Base-by-base conservation (phyloP, 2,329 filamentous ascomycete species). In the Stemphylium vesicarium region DNA sequence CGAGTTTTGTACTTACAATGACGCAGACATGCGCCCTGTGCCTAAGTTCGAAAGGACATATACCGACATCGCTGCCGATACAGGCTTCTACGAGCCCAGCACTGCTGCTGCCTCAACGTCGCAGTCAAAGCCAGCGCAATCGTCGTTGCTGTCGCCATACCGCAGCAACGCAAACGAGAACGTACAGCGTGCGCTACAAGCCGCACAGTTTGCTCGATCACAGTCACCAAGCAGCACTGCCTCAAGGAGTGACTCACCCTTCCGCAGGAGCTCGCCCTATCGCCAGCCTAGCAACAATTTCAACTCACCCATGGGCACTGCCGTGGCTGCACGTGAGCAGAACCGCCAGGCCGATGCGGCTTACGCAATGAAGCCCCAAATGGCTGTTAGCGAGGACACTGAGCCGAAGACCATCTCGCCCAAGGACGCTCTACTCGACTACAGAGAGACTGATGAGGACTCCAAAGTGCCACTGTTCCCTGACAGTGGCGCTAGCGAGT, bases 341-440 rank as follows among this genome's bases (percentile, higher is more conserved):
- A 87, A 87, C 67, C 81, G 83, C 5, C 82, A 85, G 65, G 84
- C 84, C 37, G 86, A 88, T 54, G 82, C 82, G 60, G 69, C 71
- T 56, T 76, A 79, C 59, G 74, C 75, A 10, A 74, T 76, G 57
- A 76, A 77, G 59, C 63, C 75, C 24, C 74, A 73, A 43, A 70
- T 76, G 62, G 70, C 73, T 42, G 70, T 74, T 43, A 65, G 59
- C 47, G 73, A 82, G 20, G 74, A 77, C 56, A 67, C 78, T 38
- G 64, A 76, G n/a, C 82, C 86, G 1, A 91, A 91, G 75, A 96
- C 94, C 0, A 96, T 99, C 41, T 98, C 94, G 1, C 95, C 94
- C 20, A 96, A 96, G 77, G 94, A 98, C 68, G 91, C 93, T 1
- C 78, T 96, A 56, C 78, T 97, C 44, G 93, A 97, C 56, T 96